A percentile compares a stretch with the other conserved stretches of the same genome.
Evolutionary conservation across 2,329 filamentous ascomycete species (phyloP).

Genomic region (Ilyonectria destructans): DNA sequence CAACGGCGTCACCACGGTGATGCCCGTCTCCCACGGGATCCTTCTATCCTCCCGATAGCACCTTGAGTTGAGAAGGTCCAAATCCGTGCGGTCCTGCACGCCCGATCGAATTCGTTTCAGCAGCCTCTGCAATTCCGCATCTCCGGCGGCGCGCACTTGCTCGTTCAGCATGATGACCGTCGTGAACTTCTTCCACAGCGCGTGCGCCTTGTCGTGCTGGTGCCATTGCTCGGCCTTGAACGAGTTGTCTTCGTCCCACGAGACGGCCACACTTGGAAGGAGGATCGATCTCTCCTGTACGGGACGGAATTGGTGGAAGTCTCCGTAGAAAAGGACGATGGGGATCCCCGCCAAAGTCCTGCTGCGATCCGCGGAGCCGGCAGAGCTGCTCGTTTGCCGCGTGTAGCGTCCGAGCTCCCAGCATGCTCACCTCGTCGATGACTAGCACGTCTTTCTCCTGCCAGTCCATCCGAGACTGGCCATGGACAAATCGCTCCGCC

Average conservation of each 20-base stretch:
- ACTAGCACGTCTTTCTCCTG: constrained; percentile 27
- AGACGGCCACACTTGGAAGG: neutral
- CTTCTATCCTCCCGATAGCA: too few species aligned
- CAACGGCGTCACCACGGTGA: too few species aligned
- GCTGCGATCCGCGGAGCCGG: constrained; percentile 4
- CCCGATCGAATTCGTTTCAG: too few species aligned
- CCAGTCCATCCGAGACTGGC: constrained; percentile 45
- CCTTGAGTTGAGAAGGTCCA: too few species aligned
- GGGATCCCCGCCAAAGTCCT: constrained; percentile 25
- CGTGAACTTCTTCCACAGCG: constrained; percentile 28
- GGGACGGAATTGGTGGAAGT: constrained; percentile 24
- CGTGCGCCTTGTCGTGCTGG: constrained; percentile 29
- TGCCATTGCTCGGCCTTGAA: constrained; percentile 21
- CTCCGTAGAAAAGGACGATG: constrained; percentile 22
- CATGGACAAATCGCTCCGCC: too few species aligned
- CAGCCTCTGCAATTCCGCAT: too few species aligned
- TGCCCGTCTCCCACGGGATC: too few species aligned
- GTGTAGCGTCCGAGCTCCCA: constrained; percentile 24
- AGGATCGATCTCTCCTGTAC: constrained; percentile 24
- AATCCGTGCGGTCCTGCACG: too few species aligned
- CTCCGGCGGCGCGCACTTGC: too few species aligned
- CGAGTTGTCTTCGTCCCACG: neutral
- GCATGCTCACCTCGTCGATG: constrained; percentile 31
- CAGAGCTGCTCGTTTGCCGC: too few species aligned
- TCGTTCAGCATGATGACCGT: constrained; percentile 17